Base-by-base conservation (phyloP, 2,329 filamentous ascomycete genomes). In the Stemphylium vesicarium region DNA sequence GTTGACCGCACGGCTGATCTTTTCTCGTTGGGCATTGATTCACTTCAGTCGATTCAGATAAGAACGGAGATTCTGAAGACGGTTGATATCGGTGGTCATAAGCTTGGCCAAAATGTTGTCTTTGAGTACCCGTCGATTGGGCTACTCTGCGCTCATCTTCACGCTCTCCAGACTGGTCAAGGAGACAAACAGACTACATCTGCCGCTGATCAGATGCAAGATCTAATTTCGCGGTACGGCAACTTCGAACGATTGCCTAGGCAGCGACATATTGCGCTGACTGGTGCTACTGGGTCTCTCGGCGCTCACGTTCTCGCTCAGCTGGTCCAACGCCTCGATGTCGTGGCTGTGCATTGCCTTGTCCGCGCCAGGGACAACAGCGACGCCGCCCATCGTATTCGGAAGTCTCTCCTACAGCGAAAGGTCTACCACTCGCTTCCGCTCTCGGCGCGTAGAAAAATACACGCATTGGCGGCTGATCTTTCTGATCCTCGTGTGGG, bases 241-340 rank as follows among this genome's bases (percentile, higher is more conserved):
- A 49, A 58, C 18, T 81, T 82, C 51, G 40, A 52, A 50, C 6
- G 33, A 9, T 36, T 43, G 5, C 44, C 40, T 62, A 42, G 65
- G 70, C 3, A 9, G 12, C 29, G 33, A 22, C 35, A 36, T 13
- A 48, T 62, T 18, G 54, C 86, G 2, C 72, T 90, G 3, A 90
- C 87, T 1, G 88, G 88, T 1, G 82, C 84, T 0, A 90, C 88
- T 0, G 88, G 88, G 0, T 88, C 86, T 2, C 78, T 90, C 0
- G 88, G 88, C 1, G 79, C 84, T 0, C 85, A 88, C 62, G 77
- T 88, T 1, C 76, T 85, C 2, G 64, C 69, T 4, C 71, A 76
- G 22, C 55, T 78, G 8, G 61, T 68, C 6, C 47, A 43, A 20
- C 68, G 65, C 3, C 37, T 66, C 15, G 60, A 73, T 31, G 66